Evolutionary conservation across 1,284 basidiomycete genomes (phyloP).

Genomic region (Cutaneotrichosporon arboriforme): DNA sequence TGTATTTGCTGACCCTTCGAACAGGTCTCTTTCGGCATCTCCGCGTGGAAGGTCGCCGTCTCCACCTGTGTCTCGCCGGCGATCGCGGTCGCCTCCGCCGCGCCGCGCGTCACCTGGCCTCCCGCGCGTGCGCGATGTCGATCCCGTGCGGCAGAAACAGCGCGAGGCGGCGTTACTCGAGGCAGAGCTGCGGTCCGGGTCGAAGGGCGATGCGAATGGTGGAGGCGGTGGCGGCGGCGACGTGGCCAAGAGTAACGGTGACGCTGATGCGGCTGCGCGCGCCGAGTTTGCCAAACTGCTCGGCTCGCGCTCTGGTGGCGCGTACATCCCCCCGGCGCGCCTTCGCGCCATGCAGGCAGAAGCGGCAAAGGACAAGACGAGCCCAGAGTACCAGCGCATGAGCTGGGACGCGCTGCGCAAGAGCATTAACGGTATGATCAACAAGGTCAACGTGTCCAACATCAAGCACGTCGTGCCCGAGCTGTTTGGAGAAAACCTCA

Average conservation of each 20-base stretch:
- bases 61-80: constrained; percentile 41
- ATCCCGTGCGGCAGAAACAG: constrained; percentile 67
- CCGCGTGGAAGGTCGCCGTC: constrained; percentile 42
- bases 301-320: constrained; percentile 74
- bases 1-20: background rate
- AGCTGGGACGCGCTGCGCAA: constrained; percentile 98
- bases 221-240: constrained; percentile 49
- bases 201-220: constrained; percentile 43
- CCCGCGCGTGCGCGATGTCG: constrained; percentile 65
- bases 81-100: constrained; percentile 33
- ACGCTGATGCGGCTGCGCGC: constrained; percentile 55
- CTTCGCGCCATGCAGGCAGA: constrained; percentile 87
- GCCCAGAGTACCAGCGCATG: constrained; percentile 88
- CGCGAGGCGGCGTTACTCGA: constrained; percentile 69
- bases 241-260: constrained; percentile 23
- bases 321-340: constrained; percentile 92
- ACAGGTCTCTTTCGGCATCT: constrained; percentile 40
- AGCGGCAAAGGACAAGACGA: constrained; percentile 71
- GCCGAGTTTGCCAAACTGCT: constrained; percentile 74
- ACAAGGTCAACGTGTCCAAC: constrained; percentile 87
- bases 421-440: constrained; percentile 98
- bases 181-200: constrained; percentile 60
- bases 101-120: constrained; percentile 25
- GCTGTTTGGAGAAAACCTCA: constrained; percentile 83
- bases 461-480: constrained; percentile 97